These are phyloP conservation scores for Cucurbitaria berberidis DNA, from an alignment of 2,329 filamentous ascomycete genomes.

Conservation along the genomic window DNA sequence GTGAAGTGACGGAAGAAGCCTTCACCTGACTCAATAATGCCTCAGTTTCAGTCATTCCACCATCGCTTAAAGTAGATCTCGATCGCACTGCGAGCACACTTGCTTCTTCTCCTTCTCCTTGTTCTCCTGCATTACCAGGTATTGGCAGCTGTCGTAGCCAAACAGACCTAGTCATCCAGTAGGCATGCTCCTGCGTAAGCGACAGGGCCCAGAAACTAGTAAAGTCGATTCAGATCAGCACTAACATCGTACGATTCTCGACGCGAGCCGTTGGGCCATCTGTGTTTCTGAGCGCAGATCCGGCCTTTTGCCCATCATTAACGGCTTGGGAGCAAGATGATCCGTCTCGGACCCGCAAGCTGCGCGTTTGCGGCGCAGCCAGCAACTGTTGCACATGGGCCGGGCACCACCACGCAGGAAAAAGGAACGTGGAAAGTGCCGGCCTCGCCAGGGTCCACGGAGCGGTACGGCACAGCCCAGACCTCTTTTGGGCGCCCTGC, in stretches of 20 bases:
- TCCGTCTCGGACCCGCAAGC: conserved; percentile 3
- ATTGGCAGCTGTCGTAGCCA: conserved; percentile 9
- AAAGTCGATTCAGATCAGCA: conserved; percentile 17
- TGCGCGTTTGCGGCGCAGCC: conserved; percentile 3
- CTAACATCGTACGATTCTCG: conserved; percentile 22
- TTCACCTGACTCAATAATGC: conserved; percentile 1
- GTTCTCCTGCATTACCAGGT: conserved; percentile 15
- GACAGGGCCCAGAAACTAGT: conserved; percentile 15
- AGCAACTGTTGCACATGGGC: not conserved
- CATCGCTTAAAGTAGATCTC: conserved; percentile 8
- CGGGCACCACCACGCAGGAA: conserved; percentile 1
- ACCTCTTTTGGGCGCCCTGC: conserved; percentile 8
- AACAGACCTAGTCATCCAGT: conserved; percentile 18
- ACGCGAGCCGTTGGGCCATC: conserved; percentile 9
- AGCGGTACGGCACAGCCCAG: not conserved
- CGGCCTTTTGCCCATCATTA: conserved; percentile 5
- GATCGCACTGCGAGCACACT: conserved; percentile 14
- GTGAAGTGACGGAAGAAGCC: not conserved
- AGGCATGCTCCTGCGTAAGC: conserved; percentile 19
- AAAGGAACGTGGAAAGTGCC: conserved; percentile 8
- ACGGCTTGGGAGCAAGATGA: conserved; percentile 11
- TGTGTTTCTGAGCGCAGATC: conserved; percentile 10
- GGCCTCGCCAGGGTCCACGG: conserved; percentile 12
- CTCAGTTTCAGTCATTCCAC: not conserved
- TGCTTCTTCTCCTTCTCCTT: too few relatives aligned